phyloP scores from a whole-genome alignment of 2,329 filamentous ascomycete genomes.

The Colletotrichum camelliae region DNA sequence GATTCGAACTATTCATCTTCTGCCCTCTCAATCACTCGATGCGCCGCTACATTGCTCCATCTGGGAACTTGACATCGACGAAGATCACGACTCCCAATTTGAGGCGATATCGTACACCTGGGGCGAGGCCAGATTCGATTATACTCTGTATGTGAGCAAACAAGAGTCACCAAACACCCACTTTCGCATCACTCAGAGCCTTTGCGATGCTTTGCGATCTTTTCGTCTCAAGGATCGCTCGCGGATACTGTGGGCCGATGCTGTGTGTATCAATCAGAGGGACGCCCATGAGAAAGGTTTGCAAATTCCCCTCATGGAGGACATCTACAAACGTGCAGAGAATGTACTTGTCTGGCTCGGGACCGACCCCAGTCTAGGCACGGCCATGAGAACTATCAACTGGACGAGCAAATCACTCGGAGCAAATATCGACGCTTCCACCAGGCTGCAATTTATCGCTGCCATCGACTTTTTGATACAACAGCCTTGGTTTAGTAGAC shows the following conservation, averaged over 20 bases:
- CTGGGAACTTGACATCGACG: background rate
- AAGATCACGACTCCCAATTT: background rate
- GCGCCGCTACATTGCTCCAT: background rate
- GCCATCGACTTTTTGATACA: background rate
- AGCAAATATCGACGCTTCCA: background rate
- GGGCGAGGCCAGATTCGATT: background rate
- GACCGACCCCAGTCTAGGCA: background rate
- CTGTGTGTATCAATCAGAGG: background rate
- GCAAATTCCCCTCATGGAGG: background rate
- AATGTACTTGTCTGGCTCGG: background rate
- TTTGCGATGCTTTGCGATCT: background rate
- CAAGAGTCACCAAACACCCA: background rate
- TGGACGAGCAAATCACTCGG: background rate
- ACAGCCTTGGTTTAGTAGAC: background rate
- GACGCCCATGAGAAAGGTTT: background rate
- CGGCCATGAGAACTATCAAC: background rate
- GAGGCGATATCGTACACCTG: background rate
- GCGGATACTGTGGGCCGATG: background rate
- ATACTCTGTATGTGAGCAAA: background rate
- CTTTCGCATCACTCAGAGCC: background rate
- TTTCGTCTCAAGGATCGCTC: background rate
- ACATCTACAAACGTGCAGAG: background rate
- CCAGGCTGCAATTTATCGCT: background rate
- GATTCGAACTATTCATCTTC: background rate
- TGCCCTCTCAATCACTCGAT: background rate